phyloP scores from a whole-genome alignment of 495 filamentous ascomycete species.

The Patellaria atrata region DNA sequence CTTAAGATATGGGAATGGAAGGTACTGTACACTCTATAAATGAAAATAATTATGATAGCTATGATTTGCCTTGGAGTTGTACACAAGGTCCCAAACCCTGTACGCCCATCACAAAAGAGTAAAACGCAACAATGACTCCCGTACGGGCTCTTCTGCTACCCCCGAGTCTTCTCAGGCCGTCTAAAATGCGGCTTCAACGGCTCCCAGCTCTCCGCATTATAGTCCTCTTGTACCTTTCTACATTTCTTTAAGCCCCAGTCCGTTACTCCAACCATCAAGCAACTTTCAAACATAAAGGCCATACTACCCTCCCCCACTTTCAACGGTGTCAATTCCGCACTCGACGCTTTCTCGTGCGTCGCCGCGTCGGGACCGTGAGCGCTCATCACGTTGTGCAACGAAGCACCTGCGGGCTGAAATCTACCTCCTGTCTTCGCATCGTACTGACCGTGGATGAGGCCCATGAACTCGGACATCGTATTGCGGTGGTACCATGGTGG shows the following conservation, averaged over 20 bases:
- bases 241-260: constrained; percentile 81
- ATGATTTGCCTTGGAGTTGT: no score
- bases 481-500: constrained; percentile 57
- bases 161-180: constrained; percentile 38
- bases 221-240: constrained; percentile 68
- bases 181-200: constrained; percentile 65
- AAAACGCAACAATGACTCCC: no score
- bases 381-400: constrained; percentile 49
- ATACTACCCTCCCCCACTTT: constrained; percentile 50
- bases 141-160: no score
- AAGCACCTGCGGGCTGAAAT: constrained; percentile 48
- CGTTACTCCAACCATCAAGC: constrained; percentile 71
- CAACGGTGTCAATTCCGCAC: constrained; percentile 39
- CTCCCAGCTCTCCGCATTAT: constrained; percentile 77
- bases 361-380: constrained; percentile 45
- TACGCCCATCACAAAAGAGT: no score
- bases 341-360: constrained; percentile 45
- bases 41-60: no score
- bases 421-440: constrained; percentile 50
- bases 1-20: no score
- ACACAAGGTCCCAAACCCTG: no score
- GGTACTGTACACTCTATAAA: no score
- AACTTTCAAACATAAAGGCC: constrained; percentile 57
- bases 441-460: constrained; percentile 57
- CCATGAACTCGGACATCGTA: constrained; percentile 76